Percentiles rank a stretch among this genome's conserved stretches.
Evolutionary conservation across 2,329 filamentous ascomycete species (phyloP).

Genomic region (Plectosphaerella cucumerina): DNA sequence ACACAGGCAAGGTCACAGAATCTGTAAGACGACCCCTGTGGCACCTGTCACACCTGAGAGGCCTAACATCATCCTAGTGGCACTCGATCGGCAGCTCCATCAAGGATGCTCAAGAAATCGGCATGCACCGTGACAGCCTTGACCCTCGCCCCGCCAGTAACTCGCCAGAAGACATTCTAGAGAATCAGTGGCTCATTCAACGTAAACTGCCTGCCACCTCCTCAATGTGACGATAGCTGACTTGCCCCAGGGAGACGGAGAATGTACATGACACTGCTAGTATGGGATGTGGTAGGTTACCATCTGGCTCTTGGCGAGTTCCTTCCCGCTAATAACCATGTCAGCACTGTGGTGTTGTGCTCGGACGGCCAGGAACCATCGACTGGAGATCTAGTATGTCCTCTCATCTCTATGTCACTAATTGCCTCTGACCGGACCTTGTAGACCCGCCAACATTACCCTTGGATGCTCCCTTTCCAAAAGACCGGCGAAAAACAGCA

Average conservation of each 20-base stretch:
- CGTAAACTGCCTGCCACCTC: constrained; percentile 19
- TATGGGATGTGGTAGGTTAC: constrained; percentile 21
- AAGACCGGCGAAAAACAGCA: constrained; percentile 41
- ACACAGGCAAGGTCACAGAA: constrained; percentile 54
- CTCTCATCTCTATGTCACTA: background rate
- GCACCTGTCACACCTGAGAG: background rate
- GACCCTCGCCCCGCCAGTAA: constrained; percentile 45
- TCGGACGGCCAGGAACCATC: constrained; percentile 53
- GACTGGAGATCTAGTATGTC: constrained; percentile 34
- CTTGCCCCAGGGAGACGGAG: constrained; percentile 33
- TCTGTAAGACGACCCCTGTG: constrained; percentile 30
- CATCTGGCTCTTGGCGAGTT: background rate
- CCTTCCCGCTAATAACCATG: background rate
- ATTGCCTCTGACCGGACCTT: background rate
- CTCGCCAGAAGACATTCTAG: constrained; percentile 43
- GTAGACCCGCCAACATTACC: constrained; percentile 41
- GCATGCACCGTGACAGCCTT: constrained; percentile 49
- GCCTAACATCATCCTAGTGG: constrained; percentile 34
- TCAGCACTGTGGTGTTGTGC: constrained; percentile 43
- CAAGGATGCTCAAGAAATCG: constrained; percentile 59
- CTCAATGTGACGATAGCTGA: no score
- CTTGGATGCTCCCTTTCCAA: constrained; percentile 47
- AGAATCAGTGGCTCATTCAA: constrained; percentile 56
- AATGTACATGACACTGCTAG: constrained; percentile 51
- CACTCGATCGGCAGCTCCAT: constrained; percentile 53